Conservation (phyloP, 129 eudicot genomes). For the Saussurea involucrata region DNA sequence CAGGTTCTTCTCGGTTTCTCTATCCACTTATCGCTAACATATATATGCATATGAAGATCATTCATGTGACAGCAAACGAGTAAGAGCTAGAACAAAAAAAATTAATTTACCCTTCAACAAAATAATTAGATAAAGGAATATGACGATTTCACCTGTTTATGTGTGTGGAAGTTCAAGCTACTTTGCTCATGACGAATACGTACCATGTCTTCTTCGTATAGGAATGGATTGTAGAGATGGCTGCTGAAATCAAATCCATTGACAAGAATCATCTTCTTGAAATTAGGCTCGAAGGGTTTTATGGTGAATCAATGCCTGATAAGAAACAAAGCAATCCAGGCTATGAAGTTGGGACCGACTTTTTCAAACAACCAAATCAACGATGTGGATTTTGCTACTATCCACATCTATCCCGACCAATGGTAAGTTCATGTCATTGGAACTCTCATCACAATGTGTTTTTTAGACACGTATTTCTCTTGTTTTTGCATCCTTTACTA, state of each 20-base stretch:
- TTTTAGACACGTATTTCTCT: too few species aligned
- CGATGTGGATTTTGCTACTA: constrained; percentile 40
- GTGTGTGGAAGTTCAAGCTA: neutral
- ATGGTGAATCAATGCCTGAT: constrained; percentile 34
- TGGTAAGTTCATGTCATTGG: constrained; percentile 11
- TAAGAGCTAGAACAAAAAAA: too few species aligned
- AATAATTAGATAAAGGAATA: neutral
- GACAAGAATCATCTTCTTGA: constrained; percentile 46
- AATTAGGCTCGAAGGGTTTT: constrained; percentile 44
- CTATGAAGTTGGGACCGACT: constrained; percentile 42
- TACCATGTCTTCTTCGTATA: neutral
- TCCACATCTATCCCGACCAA: constrained; percentile 46
- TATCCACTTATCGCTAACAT: too few species aligned
- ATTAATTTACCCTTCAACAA: neutral
- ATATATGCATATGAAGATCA: neutral
- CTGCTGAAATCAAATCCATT: constrained; percentile 43
- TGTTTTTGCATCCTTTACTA: neutral
- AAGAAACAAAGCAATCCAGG: constrained; percentile 37
- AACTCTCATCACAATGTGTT: neutral
- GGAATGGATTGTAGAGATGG: constrained; percentile 43
- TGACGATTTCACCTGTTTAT: neutral
- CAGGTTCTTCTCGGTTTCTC: constrained; percentile 27
- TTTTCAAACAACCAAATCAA: constrained; percentile 28
- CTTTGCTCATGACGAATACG: neutral
- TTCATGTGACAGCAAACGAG: neutral